These are phyloP conservation scores for Penicillium vulpinum DNA, from an alignment of 2,329 filamentous ascomycete species.

Conservation along the genomic window DNA sequence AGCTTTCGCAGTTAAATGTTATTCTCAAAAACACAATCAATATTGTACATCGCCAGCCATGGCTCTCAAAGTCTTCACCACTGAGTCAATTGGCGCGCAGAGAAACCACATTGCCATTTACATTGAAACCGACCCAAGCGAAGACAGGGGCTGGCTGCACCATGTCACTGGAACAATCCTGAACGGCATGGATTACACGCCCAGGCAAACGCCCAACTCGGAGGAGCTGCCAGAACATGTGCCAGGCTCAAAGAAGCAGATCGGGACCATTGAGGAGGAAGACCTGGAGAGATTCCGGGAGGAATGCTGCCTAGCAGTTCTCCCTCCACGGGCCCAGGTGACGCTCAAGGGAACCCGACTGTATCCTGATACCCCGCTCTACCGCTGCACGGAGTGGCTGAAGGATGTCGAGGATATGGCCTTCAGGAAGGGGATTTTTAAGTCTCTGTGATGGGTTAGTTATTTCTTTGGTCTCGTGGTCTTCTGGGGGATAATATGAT, in stretches of 20 bases:
- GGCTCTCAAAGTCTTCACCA: constrained; percentile 15
- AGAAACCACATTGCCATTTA: constrained; percentile 21
- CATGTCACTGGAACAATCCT: constrained; percentile 22
- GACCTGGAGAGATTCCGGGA: constrained; percentile 13
- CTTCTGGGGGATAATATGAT: not conserved
- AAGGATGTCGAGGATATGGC: constrained; percentile 19
- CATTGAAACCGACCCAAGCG: constrained; percentile 17
- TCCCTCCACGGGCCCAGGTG: constrained; percentile 16
- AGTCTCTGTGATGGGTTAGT: not conserved
- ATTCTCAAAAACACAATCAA: not conserved
- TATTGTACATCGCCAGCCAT: not conserved
- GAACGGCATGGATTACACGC: constrained; percentile 17
- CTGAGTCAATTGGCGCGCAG: constrained; percentile 13
- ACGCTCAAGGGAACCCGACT: constrained; percentile 7
- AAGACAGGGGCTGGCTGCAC: constrained; percentile 10
- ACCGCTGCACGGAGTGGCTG: constrained; percentile 17
- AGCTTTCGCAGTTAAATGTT: not conserved
- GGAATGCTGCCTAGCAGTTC: constrained; percentile 14
- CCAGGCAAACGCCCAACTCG: constrained; percentile 10
- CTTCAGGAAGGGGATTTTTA: constrained; percentile 18
- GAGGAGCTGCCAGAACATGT: constrained; percentile 8
- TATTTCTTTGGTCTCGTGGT: not conserved
- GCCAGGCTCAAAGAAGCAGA: constrained; percentile 12
- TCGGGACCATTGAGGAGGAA: constrained; percentile 14
- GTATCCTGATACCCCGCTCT: constrained; percentile 17